Evolutionary conservation across 192 early-diverging fungal species (phyloP).

Genomic region (Backusella westeae): DNA sequence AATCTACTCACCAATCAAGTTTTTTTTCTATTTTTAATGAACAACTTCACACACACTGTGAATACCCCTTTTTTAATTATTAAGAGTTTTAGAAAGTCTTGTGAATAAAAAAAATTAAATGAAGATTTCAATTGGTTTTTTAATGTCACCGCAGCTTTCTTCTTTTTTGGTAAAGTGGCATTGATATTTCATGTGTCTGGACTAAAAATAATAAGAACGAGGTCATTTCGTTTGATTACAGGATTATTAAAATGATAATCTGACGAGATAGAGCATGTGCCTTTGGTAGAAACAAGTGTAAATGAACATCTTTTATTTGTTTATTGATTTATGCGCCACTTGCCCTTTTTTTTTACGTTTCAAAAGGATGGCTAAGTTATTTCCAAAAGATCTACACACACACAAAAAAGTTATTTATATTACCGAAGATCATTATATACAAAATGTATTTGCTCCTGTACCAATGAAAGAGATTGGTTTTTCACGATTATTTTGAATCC

Average conservation of each 20-base stretch:
- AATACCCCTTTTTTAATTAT: neutral
- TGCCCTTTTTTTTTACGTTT: neutral
- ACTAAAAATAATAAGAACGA: neutral
- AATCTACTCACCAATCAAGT: neutral
- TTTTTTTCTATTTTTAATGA: neutral
- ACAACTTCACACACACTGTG: neutral
- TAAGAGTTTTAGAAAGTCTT: neutral
- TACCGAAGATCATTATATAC: neutral
- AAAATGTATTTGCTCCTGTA: neutral
- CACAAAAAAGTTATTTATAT: neutral
- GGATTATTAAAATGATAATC: neutral
- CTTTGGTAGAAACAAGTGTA: too few species aligned
- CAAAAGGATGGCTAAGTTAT: neutral
- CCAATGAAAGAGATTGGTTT: neutral
- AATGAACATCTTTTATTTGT: too few species aligned
- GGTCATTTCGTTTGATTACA: neutral
- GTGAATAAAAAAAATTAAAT: neutral
- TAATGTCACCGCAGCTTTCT: neutral
- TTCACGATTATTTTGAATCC: neutral
- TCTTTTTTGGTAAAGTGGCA: neutral
- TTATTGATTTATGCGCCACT: neutral
- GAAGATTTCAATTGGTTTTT: neutral
- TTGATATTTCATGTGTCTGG: neutral
- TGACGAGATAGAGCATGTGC: too few species aligned
- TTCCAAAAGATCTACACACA: neutral